These are phyloP conservation scores for Vanrija sp. DNA, from an alignment of 1,284 basidiomycete species.

Conservation along the genomic window DNA sequence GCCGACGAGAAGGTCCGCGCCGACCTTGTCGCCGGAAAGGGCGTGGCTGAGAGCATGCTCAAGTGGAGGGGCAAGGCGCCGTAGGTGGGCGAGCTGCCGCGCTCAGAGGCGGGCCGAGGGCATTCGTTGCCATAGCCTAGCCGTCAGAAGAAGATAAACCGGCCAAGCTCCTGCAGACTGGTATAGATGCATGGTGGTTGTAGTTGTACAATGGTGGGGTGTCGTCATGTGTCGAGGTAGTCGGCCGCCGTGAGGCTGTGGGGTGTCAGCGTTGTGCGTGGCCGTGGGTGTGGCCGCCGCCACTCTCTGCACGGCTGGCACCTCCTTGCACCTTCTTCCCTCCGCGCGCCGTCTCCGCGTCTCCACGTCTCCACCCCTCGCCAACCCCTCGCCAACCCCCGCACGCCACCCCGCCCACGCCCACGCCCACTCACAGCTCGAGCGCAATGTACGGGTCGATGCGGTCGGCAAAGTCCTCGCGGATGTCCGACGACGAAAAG, in stretches of 20 bases:
- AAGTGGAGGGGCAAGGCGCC: conserved; percentile 45
- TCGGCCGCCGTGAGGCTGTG: conserved; percentile 49
- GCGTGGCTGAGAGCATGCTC: conserved; percentile 72
- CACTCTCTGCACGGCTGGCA: too few species aligned
- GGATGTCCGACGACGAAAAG: conserved; percentile 48
- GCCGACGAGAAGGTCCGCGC: conserved; percentile 70
- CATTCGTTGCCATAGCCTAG: not conserved
- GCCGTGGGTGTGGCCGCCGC: too few species aligned
- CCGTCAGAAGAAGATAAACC: not conserved
- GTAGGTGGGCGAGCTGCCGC: not conserved
- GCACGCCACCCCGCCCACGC: too few species aligned
- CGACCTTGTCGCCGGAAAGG: conserved; percentile 71
- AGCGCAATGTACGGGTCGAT: conserved; percentile 58
- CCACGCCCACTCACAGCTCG: conserved; percentile 55
- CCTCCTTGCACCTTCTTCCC: not conserved
- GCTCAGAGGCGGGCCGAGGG: not conserved
- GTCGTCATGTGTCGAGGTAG: conserved; percentile 43
- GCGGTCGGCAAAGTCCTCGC: conserved; percentile 55
- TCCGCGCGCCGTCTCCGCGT: too few species aligned
- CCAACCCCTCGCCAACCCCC: too few species aligned
- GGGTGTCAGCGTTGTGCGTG: conserved; percentile 3
- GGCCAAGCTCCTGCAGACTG: not conserved
- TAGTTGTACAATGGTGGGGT: not conserved
- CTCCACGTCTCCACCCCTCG: too few species aligned
- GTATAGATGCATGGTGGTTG: not conserved